These are phyloP conservation scores for Ganoderma boninense DNA, from an alignment of 1,284 basidiomycete genomes.

Conservation along the genomic window DNA sequence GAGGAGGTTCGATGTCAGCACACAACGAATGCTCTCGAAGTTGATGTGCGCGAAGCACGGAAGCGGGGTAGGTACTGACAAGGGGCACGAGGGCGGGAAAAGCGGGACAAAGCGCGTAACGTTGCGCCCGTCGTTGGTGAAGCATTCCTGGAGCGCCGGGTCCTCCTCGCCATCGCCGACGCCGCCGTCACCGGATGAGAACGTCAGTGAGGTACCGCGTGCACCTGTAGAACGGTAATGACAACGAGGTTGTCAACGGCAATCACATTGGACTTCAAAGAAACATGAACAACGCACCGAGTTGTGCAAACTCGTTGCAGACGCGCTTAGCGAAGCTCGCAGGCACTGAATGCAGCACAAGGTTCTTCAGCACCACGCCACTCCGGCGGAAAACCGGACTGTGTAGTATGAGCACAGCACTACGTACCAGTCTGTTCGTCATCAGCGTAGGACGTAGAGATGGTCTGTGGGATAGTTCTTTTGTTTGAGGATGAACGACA, in stretches of 20 bases:
- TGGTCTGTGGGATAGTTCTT: slow-evolving; percentile 58
- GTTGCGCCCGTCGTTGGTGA: slow-evolving; percentile 67
- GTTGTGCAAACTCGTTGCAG: slow-evolving; percentile 70
- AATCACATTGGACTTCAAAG: not conserved
- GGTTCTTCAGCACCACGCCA: not conserved
- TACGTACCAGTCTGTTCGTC: slow-evolving; percentile 68
- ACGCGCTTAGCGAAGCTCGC: slow-evolving; percentile 65
- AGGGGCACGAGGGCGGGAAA: slow-evolving; percentile 67
- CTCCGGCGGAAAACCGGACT: not conserved
- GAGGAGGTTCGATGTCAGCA: not conserved
- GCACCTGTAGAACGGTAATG: slow-evolving; percentile 49
- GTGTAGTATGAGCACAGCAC: not conserved
- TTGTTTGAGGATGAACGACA: slow-evolving; percentile 54
- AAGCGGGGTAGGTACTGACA: slow-evolving; percentile 43
- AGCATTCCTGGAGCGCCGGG: slow-evolving; percentile 60
- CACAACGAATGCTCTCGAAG: not conserved
- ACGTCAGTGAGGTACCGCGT: slow-evolving; percentile 70
- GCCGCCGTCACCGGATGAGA: slow-evolving; percentile 74
- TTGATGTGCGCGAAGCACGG: not conserved
- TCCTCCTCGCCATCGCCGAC: slow-evolving; percentile 67
- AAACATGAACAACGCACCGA: slow-evolving; percentile 52
- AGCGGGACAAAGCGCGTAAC: slow-evolving; percentile 61
- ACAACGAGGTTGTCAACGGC: slow-evolving; percentile 1
- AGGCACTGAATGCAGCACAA: slow-evolving; percentile 54
- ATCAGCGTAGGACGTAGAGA: slow-evolving; percentile 75